phyloP scores from a whole-genome alignment of 345 rosid genomes.

The Euphorbia tirucalli region DNA sequence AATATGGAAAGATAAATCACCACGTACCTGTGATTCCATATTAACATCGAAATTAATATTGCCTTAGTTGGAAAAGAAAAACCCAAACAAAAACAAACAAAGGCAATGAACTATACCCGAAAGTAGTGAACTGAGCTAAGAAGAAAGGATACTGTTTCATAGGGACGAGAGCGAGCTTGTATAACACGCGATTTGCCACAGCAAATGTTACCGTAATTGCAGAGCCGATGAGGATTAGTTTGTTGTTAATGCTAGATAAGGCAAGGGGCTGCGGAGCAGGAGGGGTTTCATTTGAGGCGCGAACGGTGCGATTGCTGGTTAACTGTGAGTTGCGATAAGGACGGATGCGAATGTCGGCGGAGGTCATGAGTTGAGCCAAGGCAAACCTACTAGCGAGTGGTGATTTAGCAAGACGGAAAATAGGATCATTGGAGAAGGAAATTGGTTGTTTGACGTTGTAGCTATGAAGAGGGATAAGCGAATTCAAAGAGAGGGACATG shows the following conservation, averaged over 20 bases:
- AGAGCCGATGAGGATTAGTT: conserved; percentile 40
- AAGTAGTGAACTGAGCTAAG: conserved; percentile 77
- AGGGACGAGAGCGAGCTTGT: conserved; percentile 95
- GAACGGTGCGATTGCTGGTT: conserved; percentile 27
- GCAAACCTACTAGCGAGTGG: not conserved
- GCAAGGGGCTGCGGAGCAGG: not conserved
- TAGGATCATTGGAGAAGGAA: conserved; percentile 4
- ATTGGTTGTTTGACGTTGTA: conserved; percentile 9
- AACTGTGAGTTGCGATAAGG: conserved; percentile 4
- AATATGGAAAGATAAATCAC: conserved; percentile 64
- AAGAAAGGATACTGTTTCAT: conserved; percentile 85
- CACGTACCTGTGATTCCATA: conserved; percentile 51
- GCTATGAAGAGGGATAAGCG: not conserved
- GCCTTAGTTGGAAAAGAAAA: not conserved
- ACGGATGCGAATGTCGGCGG: not conserved
- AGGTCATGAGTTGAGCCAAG: conserved; percentile 12
- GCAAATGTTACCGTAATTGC: conserved; percentile 50
- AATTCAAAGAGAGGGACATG: conserved; percentile 14
- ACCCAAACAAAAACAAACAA: not conserved
- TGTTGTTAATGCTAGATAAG: conserved; percentile 21
- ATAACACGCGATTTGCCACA: conserved; percentile 80
- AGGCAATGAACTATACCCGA: conserved; percentile 45
- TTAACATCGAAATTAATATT: not conserved
- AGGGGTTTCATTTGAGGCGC: conserved; percentile 26
- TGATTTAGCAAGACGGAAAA: conserved; percentile 1